Base-by-base conservation (phyloP, 306 rosid genomes). In the Malus sieversii region DNA sequence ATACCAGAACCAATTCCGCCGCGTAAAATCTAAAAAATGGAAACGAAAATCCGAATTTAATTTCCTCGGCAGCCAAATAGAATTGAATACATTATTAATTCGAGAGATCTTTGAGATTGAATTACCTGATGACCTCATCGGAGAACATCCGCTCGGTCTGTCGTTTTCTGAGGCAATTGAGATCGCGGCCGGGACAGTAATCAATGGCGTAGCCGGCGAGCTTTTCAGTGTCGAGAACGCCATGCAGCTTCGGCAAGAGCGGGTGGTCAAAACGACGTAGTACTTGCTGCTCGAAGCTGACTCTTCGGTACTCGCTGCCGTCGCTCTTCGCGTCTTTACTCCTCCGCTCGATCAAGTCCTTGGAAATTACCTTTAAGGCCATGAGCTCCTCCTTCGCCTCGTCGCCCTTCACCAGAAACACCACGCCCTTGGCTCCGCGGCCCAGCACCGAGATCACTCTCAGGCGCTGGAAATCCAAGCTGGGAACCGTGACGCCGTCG, bases 391-490 rank as follows among this genome's bases (percentile, higher is more conserved):
- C 55, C 20, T 3, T 75, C 71, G 42, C 45, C 4, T n/a, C 78
- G 4, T 51, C 79, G 33, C 72, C 71, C 46, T 61, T 66, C n/a
- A 90, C 89, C 0, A 86, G 84, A 65, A 95, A 95, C 61, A 95
- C 98, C 11, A 95, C 93, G 19, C 98, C 98, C 70, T 92, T 90
- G 32, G 97, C 98, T 9, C 98, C 98, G 11, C 97, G 95, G n/a
- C 98, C 98, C 35, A 95, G 88, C 23, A 93, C 93, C 1, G 92
- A 82, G 18, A 89, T 65, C 4, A 89, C 91, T 71, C 76, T 81
- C 1, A 95, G 79, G 10, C 86, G 77, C 16, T 65, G 66, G 29
- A 90, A 81, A 73, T 91, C 85, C 23, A 92, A 67, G 10, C 80
- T 55, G 1, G 83, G 71, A 1, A 66, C 29, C 40, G 15, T 10